Conservation (phyloP, 2,329 filamentous ascomycete species). For the Rhynchosporium graminicola region DNA sequence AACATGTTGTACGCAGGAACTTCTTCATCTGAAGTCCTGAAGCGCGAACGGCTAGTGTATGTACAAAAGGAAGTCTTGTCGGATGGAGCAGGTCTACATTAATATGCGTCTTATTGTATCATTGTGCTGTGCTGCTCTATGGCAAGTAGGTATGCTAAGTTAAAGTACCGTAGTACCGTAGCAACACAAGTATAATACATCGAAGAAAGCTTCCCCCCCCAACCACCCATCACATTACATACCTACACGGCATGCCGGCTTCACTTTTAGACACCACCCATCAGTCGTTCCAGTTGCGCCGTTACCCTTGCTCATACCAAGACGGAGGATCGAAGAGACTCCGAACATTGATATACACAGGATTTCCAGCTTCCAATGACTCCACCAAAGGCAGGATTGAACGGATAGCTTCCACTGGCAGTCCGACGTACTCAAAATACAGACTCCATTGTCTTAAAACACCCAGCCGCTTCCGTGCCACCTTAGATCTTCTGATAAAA, state of each 20-base stretch:
- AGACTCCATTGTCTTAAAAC: not conserved
- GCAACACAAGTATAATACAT: slow-evolving; percentile 32
- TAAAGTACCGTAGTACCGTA: no score
- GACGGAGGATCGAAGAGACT: slow-evolving; percentile 21
- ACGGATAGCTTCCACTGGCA: not conserved
- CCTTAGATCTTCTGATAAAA: slow-evolving; percentile 71
- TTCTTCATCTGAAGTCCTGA: no score
- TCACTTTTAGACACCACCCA: slow-evolving; percentile 29
- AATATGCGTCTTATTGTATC: slow-evolving; percentile 26
- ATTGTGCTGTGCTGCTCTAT: slow-evolving; percentile 20
- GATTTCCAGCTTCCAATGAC: not conserved
- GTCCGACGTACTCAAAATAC: not conserved
- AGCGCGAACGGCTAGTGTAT: no score
- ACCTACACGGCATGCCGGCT: slow-evolving; percentile 23
- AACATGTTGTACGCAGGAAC: no score
- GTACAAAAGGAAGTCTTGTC: no score
- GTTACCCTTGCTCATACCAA: slow-evolving; percentile 25
- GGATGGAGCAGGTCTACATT: not conserved
- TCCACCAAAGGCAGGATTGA: not conserved
- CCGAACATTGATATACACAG: slow-evolving; percentile 28
- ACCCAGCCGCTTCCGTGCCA: not conserved
- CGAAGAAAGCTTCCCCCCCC: slow-evolving; percentile 21
- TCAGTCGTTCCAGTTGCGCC: slow-evolving; percentile 24
- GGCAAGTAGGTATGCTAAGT: slow-evolving; percentile 7
- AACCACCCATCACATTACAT: no score